Evolutionary conservation across 257 asterid species (phyloP).

Genomic region (Euphrasia confusa): DNA sequence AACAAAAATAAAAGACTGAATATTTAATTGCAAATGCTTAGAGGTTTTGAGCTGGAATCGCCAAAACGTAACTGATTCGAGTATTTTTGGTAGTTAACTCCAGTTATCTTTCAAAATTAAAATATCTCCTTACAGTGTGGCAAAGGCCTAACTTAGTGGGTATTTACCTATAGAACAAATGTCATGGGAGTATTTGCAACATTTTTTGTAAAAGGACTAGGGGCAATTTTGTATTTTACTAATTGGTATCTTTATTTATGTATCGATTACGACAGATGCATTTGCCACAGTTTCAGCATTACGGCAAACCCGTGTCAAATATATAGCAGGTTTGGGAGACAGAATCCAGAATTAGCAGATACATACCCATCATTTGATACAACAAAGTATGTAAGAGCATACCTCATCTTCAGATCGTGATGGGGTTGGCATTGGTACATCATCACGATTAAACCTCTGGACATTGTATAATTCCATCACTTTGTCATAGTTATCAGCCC

Average conservation of each 20-base stretch:
- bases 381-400: slow-evolving; percentile 15
- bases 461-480: slow-evolving; percentile 90
- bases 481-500: slow-evolving; percentile 84
- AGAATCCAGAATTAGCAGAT: neutral
- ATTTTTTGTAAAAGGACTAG: neutral
- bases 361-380: neutral
- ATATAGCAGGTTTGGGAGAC: neutral
- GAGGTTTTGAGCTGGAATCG: too few relatives aligned
- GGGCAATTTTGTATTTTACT: neutral
- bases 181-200: neutral
- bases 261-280: too few relatives aligned
- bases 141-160: too few relatives aligned
- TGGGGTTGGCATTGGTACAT: slow-evolving; percentile 59
- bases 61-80: too few relatives aligned
- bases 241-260: too few relatives aligned
- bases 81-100: neutral
- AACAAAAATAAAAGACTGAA: too few relatives aligned
- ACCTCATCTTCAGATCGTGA: slow-evolving; percentile 80
- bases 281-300: too few relatives aligned
- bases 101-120: neutral
- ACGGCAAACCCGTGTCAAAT: too few relatives aligned
- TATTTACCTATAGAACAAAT: too few relatives aligned
- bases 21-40: too few relatives aligned
- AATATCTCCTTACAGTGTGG: neutral
- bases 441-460: slow-evolving; percentile 52